Conservation (phyloP, 441 rosid species). For the Pelargonium myrrhifolium region DNA sequence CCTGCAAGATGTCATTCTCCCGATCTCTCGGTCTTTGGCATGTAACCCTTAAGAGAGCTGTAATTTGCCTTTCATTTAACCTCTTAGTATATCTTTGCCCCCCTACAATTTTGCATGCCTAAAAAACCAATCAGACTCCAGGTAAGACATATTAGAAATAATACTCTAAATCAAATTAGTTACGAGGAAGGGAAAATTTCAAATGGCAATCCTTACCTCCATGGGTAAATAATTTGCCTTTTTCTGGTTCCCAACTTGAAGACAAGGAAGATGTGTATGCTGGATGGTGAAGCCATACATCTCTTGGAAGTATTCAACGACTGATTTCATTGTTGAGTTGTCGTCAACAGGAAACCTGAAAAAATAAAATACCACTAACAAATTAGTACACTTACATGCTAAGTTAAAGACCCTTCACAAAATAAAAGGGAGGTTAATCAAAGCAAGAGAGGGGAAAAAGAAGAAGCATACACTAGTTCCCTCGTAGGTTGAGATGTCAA, state of each 20-base stretch:
- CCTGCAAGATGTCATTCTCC: conserved; percentile 78
- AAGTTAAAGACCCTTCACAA: background rate
- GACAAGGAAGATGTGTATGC: conserved; percentile 88
- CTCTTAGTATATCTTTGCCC: conserved; percentile 92
- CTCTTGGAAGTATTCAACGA: conserved; percentile 93
- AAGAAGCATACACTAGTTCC: conserved; percentile 70
- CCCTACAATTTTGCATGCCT: conserved; percentile 98
- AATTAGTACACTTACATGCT: background rate
- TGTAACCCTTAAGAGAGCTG: conserved; percentile 77
- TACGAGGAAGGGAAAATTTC: background rate
- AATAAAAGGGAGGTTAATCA: background rate
- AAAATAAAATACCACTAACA: conserved; percentile 4
- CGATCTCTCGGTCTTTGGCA: conserved; percentile 94
- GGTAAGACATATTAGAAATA: background rate
- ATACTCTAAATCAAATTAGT: background rate
- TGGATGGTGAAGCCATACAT: conserved; percentile 93
- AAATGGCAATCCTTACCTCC: conserved; percentile 47
- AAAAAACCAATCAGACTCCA: conserved; percentile 17
- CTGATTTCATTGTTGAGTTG: conserved; percentile 84
- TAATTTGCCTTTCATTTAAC: conserved; percentile 86
- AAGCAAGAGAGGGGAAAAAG: background rate
- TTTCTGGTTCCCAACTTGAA: conserved; percentile 95
- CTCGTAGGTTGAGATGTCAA: conserved; percentile 96
- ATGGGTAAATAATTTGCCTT: conserved; percentile 94
- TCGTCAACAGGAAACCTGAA: conserved; percentile 94